Percentiles rank a stretch among this genome's conserved stretches.
phyloP scores from a whole-genome alignment of 2,329 filamentous ascomycete genomes.

The Apiospora kogelbergensis region DNA sequence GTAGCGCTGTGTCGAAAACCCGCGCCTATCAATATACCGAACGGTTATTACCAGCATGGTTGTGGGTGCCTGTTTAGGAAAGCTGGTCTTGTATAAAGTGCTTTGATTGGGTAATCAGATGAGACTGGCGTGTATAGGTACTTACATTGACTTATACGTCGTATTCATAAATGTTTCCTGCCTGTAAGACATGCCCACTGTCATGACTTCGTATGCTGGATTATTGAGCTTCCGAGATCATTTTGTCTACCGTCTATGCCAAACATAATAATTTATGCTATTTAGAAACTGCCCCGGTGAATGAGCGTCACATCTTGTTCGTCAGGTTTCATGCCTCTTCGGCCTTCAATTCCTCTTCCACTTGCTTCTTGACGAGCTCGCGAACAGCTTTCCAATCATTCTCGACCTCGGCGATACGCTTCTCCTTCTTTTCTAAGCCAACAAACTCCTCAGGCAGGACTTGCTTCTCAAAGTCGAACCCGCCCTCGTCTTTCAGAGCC shows the following conservation, averaged over 20 bases:
- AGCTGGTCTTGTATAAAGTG: neutral
- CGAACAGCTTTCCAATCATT: constrained; percentile 75
- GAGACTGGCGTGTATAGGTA: neutral
- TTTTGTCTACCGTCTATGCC: neutral
- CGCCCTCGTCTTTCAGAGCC: constrained; percentile 69
- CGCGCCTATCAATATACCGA: neutral
- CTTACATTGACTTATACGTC: neutral
- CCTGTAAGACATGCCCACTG: neutral
- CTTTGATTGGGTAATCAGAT: neutral
- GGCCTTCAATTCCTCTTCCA: constrained; percentile 61
- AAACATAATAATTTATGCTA: neutral
- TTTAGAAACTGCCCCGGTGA: neutral
- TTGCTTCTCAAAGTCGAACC: constrained; percentile 71
- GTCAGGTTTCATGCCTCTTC: constrained; percentile 18
- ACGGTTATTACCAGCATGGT: neutral
- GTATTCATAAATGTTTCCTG: neutral
- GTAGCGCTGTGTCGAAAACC: neutral
- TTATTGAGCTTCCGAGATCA: neutral
- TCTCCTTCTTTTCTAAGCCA: constrained; percentile 74
- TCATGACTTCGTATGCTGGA: neutral
- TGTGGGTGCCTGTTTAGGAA: neutral
- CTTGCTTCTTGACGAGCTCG: constrained; percentile 72
- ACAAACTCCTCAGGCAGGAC: constrained; percentile 82
- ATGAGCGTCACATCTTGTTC: neutral
- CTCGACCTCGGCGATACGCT: constrained; percentile 67